A percentile compares a stretch with the other conserved stretches of the same genome.
Conservation (phyloP, 2,329 filamentous ascomycete genomes). For the Cucurbitaria berberidis region DNA sequence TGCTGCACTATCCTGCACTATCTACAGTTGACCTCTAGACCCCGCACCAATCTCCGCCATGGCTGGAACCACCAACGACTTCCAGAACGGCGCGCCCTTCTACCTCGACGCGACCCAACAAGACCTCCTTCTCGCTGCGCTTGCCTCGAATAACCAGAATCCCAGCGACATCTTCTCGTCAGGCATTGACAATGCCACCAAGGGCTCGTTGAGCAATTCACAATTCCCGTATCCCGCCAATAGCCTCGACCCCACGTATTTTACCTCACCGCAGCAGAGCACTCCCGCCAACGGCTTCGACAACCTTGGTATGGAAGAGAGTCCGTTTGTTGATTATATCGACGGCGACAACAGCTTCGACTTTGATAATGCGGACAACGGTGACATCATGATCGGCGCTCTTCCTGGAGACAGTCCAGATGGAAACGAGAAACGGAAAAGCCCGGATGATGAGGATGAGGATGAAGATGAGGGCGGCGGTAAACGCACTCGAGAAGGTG, state of each 20-base stretch:
- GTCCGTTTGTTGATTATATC: slow-evolving; percentile 83
- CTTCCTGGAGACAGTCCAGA: slow-evolving; percentile 66
- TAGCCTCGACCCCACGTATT: slow-evolving; percentile 44
- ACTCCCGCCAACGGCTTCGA: slow-evolving; percentile 54
- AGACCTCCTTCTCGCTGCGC: slow-evolving; percentile 55
- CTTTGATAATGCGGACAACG: slow-evolving; percentile 67
- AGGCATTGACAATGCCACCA: slow-evolving; percentile 24
- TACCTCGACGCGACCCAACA: slow-evolving; percentile 57
- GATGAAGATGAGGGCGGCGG: slow-evolving; percentile 68
- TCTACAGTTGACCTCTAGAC: slow-evolving; percentile 13
- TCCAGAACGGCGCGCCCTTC: slow-evolving; percentile 49
- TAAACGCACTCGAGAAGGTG: slow-evolving; percentile 80
- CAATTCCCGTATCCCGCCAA: slow-evolving; percentile 44
- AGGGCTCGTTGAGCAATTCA: slow-evolving; percentile 21
- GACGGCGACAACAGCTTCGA: slow-evolving; percentile 77
- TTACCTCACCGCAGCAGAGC: slow-evolving; percentile 47
- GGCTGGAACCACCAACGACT: slow-evolving; percentile 48
- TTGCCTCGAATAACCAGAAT: slow-evolving; percentile 54
- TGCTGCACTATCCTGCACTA: background rate
- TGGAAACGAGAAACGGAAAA: slow-evolving; percentile 67
- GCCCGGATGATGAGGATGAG: slow-evolving; percentile 70
- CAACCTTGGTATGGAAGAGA: slow-evolving; percentile 66
- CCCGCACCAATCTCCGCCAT: slow-evolving; percentile 35
- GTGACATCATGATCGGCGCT: slow-evolving; percentile 74
- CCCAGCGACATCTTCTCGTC: slow-evolving; percentile 37